Conservation (phyloP, 164 flowering plant genomes). For the Macadamia tetraphylla region DNA sequence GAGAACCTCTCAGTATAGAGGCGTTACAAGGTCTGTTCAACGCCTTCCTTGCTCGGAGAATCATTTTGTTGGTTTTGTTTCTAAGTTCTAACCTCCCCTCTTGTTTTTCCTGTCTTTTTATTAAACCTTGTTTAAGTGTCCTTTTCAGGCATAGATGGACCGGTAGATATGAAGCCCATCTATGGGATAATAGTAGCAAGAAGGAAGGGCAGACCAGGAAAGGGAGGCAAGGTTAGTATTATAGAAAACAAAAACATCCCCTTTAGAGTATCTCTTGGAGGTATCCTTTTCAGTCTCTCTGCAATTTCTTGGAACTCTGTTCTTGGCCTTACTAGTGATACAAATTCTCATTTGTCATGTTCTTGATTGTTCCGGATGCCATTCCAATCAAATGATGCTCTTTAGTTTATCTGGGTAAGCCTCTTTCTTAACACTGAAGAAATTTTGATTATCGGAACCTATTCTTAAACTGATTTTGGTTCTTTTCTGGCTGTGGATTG, state of each 20-base stretch:
- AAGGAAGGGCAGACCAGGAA: slow-evolving; percentile 91
- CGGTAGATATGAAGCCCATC: slow-evolving; percentile 90
- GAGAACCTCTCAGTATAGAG: slow-evolving; percentile 84
- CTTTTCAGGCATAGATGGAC: slow-evolving; percentile 82
- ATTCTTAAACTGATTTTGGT: background rate
- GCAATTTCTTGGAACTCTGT: background rate
- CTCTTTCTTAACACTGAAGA: background rate
- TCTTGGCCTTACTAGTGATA: slow-evolving; percentile 23
- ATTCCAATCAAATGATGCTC: slow-evolving; percentile 20
- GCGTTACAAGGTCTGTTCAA: slow-evolving; percentile 61
- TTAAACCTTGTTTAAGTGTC: background rate
- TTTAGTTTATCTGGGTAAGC: slow-evolving; percentile 74
- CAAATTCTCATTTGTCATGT: slow-evolving; percentile 24
- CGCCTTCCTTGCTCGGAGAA: background rate
- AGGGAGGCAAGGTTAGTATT: slow-evolving; percentile 89
- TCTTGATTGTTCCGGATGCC: slow-evolving; percentile 24
- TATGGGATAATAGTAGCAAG: slow-evolving; percentile 95
- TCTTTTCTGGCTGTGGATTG: slow-evolving; percentile 3
- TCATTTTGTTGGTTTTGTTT: background rate
- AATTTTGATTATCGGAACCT: background rate
- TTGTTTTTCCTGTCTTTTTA: background rate
- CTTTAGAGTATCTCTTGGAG: slow-evolving; percentile 10
- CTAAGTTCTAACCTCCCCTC: background rate
- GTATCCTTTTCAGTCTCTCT: background rate
- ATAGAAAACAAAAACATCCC: background rate